A percentile compares a stretch with the other conserved stretches of the same genome.
phyloP scores from a whole-genome alignment of 2,329 filamentous ascomycete species.

The Paraconiothyrium sp. region DNA sequence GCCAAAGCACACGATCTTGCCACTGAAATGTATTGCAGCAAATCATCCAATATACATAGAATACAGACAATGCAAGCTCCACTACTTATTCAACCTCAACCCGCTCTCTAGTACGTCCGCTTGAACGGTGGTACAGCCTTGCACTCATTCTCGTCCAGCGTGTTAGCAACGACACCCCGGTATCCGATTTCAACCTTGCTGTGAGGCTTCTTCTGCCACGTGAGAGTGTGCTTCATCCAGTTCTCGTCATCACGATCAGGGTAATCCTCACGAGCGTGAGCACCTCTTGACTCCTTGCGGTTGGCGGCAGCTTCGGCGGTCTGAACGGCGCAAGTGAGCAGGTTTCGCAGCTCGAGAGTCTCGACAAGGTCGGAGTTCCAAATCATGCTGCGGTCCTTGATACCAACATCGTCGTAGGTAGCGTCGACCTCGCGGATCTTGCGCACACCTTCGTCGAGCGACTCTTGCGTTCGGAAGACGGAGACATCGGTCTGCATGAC shows the following conservation, averaged over 20 bases:
- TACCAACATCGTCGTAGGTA: conserved; percentile 83
- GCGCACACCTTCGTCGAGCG: conserved; percentile 89
- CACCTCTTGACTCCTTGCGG: conserved; percentile 96
- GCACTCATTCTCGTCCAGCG: conserved; percentile 95
- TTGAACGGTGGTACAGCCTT: conserved; percentile 97
- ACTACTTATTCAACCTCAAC: background rate
- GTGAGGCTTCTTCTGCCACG: conserved; percentile 93
- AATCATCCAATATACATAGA: conserved; percentile 45
- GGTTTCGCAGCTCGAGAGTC: conserved; percentile 92
- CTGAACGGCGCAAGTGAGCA: conserved; percentile 96
- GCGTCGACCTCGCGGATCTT: conserved; percentile 87
- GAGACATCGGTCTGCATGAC: conserved; percentile 97
- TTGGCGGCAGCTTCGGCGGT: conserved; percentile 90
- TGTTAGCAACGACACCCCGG: conserved; percentile 81
- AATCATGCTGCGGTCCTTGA: conserved; percentile 99
- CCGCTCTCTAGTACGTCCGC: conserved; percentile 77
- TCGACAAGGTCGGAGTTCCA: conserved; percentile 99
- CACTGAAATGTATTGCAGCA: conserved; percentile 4
- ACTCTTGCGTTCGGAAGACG: conserved; percentile 95
- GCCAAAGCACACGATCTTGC: background rate
- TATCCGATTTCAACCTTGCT: conserved; percentile 87
- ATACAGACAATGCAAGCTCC: conserved; percentile 17
- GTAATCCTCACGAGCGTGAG: conserved; percentile 95
- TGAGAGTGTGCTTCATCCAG: conserved; percentile 99
- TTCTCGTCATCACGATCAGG: conserved; percentile 93